Conservation (phyloP, 805 yeast genomes). For the Cyberlindnera suaveolens region DNA sequence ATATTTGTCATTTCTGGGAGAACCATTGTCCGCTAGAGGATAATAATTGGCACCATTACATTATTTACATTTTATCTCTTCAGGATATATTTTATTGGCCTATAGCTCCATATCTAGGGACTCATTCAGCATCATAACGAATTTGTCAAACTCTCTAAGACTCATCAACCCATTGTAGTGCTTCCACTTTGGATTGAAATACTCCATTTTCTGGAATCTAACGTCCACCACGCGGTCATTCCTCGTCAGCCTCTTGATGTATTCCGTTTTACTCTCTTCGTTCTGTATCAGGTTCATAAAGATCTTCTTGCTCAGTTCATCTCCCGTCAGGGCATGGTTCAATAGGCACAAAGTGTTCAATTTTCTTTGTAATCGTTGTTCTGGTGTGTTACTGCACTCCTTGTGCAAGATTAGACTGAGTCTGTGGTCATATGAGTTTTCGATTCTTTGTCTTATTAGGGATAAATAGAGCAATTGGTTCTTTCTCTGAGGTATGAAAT, state of each 20-base stretch:
- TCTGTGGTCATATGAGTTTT: not conserved
- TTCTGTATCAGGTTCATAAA: conserved; percentile 8
- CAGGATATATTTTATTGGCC: not conserved
- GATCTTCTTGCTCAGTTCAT: conserved; percentile 2
- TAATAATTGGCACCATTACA: no score
- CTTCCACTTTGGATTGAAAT: not conserved
- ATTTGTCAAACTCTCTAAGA: conserved; percentile 10
- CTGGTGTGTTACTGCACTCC: not conserved
- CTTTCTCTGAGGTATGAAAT: not conserved
- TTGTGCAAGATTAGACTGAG: not conserved
- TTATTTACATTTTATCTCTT: no score
- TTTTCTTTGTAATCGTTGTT: not conserved
- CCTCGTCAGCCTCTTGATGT: conserved; percentile 1
- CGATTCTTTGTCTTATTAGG: not conserved
- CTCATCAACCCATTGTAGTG: conserved; percentile 4
- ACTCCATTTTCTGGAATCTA: conserved; percentile 3
- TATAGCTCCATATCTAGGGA: conserved; percentile 4
- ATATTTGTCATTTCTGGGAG: no score
- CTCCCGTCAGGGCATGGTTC: not conserved
- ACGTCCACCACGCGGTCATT: not conserved
- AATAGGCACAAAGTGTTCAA: not conserved
- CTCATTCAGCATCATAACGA: conserved; percentile 12
- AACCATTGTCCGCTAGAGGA: no score
- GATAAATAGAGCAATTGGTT: not conserved
- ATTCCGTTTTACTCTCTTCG: conserved; percentile 8